Evolutionary conservation across 2,329 filamentous ascomycete genomes (phyloP).

Genomic region (Didymella lethalis): DNA sequence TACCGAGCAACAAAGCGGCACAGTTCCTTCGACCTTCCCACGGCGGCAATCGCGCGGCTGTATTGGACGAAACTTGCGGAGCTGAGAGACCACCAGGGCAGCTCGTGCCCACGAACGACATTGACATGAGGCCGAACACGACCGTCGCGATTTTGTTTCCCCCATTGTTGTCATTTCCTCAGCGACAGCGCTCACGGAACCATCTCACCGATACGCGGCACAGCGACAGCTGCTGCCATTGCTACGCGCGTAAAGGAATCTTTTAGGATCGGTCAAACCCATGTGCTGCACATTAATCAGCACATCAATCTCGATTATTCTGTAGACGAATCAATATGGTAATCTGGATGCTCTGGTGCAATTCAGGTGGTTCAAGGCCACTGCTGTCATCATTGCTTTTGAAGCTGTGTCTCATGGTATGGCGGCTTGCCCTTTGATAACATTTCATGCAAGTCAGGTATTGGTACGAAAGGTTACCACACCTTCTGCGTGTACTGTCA

Average conservation of each 20-base stretch:
- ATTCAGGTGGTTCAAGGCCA: not conserved
- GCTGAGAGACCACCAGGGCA: not conserved
- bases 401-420: not conserved
- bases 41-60: constrained; percentile 3
- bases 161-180: not conserved
- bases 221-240: not conserved
- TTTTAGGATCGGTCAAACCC: not conserved
- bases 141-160: not conserved
- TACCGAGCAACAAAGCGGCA: constrained; percentile 1
- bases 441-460: not conserved
- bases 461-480: not conserved
- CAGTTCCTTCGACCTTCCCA: not conserved
- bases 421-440: not conserved
- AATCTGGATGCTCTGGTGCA: not conserved
- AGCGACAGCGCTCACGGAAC: not conserved
- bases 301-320: not conserved
- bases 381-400: not conserved
- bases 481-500: not conserved
- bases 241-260: not conserved
- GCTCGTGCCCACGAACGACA: constrained; percentile 5
- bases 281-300: not conserved
- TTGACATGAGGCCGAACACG: not conserved
- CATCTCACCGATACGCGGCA: constrained; percentile 2
- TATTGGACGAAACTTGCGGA: not conserved
- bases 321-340: not conserved